Conservation (phyloP, 192 early-diverging fungal species). For the Coemansia asiatica region DNA sequence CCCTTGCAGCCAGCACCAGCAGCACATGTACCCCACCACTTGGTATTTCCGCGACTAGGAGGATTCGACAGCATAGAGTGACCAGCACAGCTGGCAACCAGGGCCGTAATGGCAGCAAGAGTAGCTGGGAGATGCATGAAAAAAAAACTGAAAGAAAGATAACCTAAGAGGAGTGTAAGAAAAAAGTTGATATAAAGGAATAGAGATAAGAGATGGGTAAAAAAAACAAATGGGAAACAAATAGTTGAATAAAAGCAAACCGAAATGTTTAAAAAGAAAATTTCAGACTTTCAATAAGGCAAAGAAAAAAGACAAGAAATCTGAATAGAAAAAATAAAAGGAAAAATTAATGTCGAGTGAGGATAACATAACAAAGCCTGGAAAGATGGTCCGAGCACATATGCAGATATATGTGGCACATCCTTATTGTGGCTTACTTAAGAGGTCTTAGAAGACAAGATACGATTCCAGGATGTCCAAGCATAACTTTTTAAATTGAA, state of each 20-base stretch:
- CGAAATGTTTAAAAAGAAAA: too few species aligned
- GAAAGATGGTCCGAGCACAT: too few species aligned
- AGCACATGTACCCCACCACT: constrained; percentile 54
- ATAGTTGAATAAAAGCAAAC: constrained; percentile 1
- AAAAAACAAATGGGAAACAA: background rate
- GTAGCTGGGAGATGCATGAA: constrained; percentile 34
- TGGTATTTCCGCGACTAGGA: constrained; percentile 37
- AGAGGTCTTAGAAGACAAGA: too few species aligned
- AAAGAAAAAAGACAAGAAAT: too few species aligned
- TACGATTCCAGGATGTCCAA: too few species aligned
- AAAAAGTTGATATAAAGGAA: background rate
- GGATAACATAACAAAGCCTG: too few species aligned
- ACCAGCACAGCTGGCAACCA: constrained; percentile 45
- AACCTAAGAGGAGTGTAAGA: background rate
- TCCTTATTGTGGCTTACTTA: too few species aligned
- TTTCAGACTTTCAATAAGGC: too few species aligned
- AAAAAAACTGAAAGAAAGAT: background rate
- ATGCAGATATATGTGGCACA: too few species aligned
- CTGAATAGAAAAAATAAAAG: too few species aligned
- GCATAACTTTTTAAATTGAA: too few species aligned
- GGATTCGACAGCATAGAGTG: constrained; percentile 42
- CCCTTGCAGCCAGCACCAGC: constrained; percentile 63
- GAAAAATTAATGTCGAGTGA: too few species aligned
- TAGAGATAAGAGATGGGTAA: constrained; percentile 1
- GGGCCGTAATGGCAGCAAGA: constrained; percentile 32